Base-by-base conservation (phyloP, 106 monocot genomes). In the Narthecium ossifragum region DNA sequence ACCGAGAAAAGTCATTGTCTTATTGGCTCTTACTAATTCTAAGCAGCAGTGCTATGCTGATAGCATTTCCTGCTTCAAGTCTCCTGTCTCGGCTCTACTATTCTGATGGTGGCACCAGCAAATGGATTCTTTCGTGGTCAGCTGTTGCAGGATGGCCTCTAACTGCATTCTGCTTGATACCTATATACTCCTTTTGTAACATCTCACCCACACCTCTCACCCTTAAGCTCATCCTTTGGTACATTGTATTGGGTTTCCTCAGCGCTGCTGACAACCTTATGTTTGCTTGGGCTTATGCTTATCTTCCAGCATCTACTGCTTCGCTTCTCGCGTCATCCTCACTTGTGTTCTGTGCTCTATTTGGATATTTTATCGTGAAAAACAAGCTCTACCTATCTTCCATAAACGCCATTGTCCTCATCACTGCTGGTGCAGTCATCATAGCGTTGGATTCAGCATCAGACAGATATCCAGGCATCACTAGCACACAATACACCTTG, bases 101-200 rank as follows among this genome's bases (percentile, higher is more conserved):
- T 46, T 57, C 78, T 18, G 51, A 76, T 46, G 98, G 98, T 13
- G 98, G 91, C 10, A 51, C 69, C 31, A 98, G 98, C 75, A 90
- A 98, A 66, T 98, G 98, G 98, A 82, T 98, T 28, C 54, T 98
- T 20, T 98, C 98, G 3, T 91, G 86, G 84, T 39, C 79, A 2
- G 83, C 98, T 2, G 98, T 98, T n/a, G 84, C 84, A 0, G 98
- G 98, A 17, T 98, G 98, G 98, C 98, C 98, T 2, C 18, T 98
- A 25, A 81, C 84, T 28, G 66, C 73, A 2, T 39, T 87, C 8
- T 36, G 79, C 60, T 53, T 98, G 52, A 41, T 81, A 30, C 84
- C 91, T 18, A 27, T 72, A 30, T 98, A 98, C 55, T 46, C 82
- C 51, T 39, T 70, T 1, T 53, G 67, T 6, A 62, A 70, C 43